A percentile compares a stretch with the other conserved stretches of the same genome.
These are phyloP conservation scores for Claviceps humidiphila DNA, from an alignment of 2,329 filamentous ascomycete species.

Conservation along the genomic window DNA sequence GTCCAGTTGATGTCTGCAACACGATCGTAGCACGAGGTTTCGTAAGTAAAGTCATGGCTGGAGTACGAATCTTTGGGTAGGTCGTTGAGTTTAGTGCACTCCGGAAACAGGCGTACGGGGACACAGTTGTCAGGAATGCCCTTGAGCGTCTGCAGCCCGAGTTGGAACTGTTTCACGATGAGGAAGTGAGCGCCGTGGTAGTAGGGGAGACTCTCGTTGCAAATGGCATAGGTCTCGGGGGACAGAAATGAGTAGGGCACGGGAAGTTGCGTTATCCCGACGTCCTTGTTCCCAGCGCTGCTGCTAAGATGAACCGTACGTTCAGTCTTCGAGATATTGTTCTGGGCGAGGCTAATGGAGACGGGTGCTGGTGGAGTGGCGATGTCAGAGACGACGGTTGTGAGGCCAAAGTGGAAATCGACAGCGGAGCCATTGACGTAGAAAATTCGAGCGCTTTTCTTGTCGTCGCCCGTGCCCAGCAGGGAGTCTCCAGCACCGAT, in stretches of 20 bases:
- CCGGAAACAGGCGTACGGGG: conserved; percentile 27
- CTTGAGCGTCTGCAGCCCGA: conserved; percentile 1
- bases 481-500: conserved; percentile 27
- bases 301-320: neutral
- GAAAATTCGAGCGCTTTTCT: conserved; percentile 21
- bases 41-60: conserved; percentile 26
- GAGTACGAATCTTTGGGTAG: conserved; percentile 22
- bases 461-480: conserved; percentile 20
- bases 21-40: conserved; percentile 27
- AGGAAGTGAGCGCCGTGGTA: conserved; percentile 23
- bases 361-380: conserved; percentile 12
- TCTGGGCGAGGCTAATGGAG: neutral
- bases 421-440: conserved; percentile 35
- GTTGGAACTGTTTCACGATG: conserved; percentile 25
- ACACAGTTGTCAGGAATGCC: conserved; percentile 26
- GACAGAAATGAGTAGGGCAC: conserved; percentile 16
- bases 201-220: conserved; percentile 28
- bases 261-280: conserved; percentile 18
- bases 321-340: neutral
- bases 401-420: conserved; percentile 14
- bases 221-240: conserved; percentile 27
- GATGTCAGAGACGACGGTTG: conserved; percentile 1
- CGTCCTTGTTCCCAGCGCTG: conserved; percentile 9
- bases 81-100: conserved; percentile 26
- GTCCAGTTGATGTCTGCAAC: conserved; percentile 18